Evolutionary conservation across 2,329 filamentous ascomycete genomes (phyloP), one percentile per base, ranked within the genome.

Genomic region (Talaromyces albobiverticillius): DNA sequence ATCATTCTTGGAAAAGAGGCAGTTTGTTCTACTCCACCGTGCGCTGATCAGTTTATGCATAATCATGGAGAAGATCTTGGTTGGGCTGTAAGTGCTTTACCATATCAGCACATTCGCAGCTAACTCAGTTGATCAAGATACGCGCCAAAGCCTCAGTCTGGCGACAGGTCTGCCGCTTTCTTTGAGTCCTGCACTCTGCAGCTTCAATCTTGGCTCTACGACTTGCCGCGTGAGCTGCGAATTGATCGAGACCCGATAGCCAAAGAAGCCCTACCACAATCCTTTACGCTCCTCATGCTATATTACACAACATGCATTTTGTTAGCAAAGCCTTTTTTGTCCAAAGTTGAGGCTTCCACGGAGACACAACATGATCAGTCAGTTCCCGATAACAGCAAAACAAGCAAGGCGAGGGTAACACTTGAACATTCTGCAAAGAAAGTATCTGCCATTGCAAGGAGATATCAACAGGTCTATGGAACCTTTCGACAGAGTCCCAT

Each of bases 201-300:
- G 36, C 60, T 72, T 1, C 68, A 65, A 54, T 67, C 60, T 2
- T 71, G 69, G 69, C 61, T 66, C 49, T 71, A 72, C 31, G 65
- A 71, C 42, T 62, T 72, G 2, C 61, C 69, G 1, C 55, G 61
- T 1, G 62, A 64, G 11, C 59, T 72, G 0, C 62, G 64, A n/a
- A 59, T 69, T 32, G 64, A 69, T 26, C 59, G 59, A 10, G 25
- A 5, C 25, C 41, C 54, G 48, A 59, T 22, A 45, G 41, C n/a
- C 8, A 29, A 29, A 29, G 41, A 57, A 5, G 55, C 52, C 2
- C 57, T 66, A 8, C 65, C 70, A 0, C 67, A 69, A 49, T 60
- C 60, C 2, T 71, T 70, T 43, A 66, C 60, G 1, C 58, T 71
- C 11, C 65, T 62, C 50, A 72, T 72, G 69, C 59, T 67, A 14